Base-by-base conservation (phyloP, 73 alveolate species). In the Effrenium voratum region DNA sequence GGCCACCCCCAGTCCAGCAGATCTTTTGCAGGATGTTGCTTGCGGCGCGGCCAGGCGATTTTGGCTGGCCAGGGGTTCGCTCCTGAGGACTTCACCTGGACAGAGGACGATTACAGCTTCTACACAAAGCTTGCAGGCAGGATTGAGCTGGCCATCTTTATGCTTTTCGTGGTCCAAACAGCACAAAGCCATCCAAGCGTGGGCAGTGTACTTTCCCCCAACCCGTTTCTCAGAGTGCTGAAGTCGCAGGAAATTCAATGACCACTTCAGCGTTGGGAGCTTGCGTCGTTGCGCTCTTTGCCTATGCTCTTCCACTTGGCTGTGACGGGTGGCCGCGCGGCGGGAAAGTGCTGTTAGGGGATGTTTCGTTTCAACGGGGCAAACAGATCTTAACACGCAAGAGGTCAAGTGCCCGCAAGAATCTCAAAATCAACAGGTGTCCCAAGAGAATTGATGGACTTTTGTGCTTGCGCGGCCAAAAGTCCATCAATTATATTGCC, bases 241-340 rank as follows among this genome's bases (percentile, higher is more conserved):
- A 66, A 10, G 79, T 30, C 38, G 79, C 83, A 72, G 83, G 83
- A n/a, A 72, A 72, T 72, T n/a, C 83, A 32, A 72, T 72, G 83
- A 72, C 83, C 46, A 72, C 83, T 15, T 16, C 83, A 10, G 83
- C 36, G 83, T 46, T 72, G 28, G 83, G 83, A n/a, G 83, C 83
- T 32, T 30, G 26, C 32, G 32, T 72, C 30, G 22, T 72, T 32
- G 83, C 52, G 30, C 32, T 72, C 52, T 10, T 72, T 1, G 26
- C 32, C 52, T 72, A 34, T 72, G 52, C 36, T 12, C 83, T 72
- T 32, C 46, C 46, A 2, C 83, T 72, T 13, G 2, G 45, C 36
- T 0, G 28, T 1, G 83, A 36, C 83, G 40, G 30, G 72, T n/a
- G n/a, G n/a, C n/a, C n/a, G n/a, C n/a, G n/a, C n/a, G n/a, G n/a